Evolutionary conservation across 2,329 filamentous ascomycete genomes (phyloP), one percentile per base, ranked within the genome.

Genomic region (Alternaria sp.): DNA sequence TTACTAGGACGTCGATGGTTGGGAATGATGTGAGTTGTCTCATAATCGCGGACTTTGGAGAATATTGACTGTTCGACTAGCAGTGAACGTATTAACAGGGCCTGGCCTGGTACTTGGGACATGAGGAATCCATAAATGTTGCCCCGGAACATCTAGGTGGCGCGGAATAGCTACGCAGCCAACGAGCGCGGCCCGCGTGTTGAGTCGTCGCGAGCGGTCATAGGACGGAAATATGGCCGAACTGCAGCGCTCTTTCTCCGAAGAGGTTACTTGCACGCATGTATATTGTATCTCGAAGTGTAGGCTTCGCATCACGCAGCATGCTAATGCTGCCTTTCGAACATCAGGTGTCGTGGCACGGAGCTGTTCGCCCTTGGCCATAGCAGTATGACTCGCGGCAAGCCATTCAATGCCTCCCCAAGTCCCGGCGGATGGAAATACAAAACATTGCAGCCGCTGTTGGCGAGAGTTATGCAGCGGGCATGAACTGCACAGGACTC

Each of bases 1-100:
- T 80, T 7, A 91, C 83, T 6, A 91, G 63, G 77, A 83, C 74
- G 57, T 82, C 75, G 60, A 66, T 56, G 28, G 47, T 40, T 32
- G 45, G 23, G 25, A 15, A 21, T 17, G 58, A 50, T 21, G 45
- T 49, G 7, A 61, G 58, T 26, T 46, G 36, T 6, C 23, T n/a
- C 58, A 61, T 61, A 13, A 3, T 49, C n/a, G 30, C 11, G 17
- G 13, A 13, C 8, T 10, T 45, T n/a, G 17, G 15, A 3, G 1
- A 40, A 40, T 10, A n/a, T 5, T 17, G 36, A 40, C 3, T n/a
- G 36, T 40, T 5, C 4, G 36, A 17, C 15, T 40, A 40, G 8
- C 9, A 40, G 8, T 17, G 15, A 11, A 17, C 36, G 15, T 17
- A 15, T 17, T 7, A 11, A 40, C 5, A 40, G 3, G 36, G 15